These are phyloP conservation scores for Blastobotrys malaysiensis DNA, from an alignment of 1,139 yeast species.

Conservation along the genomic window DNA sequence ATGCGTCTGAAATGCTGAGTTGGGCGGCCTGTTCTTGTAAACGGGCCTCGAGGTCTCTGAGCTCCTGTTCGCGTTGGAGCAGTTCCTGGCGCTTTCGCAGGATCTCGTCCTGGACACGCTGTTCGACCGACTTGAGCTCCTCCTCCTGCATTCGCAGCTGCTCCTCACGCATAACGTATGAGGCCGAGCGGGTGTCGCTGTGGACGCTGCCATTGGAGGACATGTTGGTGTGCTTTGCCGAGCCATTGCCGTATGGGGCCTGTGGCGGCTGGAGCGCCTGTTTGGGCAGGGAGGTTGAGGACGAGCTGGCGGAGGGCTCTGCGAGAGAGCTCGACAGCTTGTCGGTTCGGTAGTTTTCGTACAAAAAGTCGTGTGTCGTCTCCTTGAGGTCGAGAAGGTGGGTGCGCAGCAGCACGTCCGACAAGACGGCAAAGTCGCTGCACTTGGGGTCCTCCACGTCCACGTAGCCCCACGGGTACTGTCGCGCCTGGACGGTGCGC, in stretches of 20 bases:
- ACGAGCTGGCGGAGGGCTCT: not conserved
- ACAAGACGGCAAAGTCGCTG: slow-evolving; percentile 73
- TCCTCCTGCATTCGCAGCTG: slow-evolving; percentile 40
- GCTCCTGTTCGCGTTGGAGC: slow-evolving; percentile 81
- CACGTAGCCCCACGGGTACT: slow-evolving; percentile 90
- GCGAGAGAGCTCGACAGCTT: slow-evolving; percentile 50
- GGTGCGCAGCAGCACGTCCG: slow-evolving; percentile 77
- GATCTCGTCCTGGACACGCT: slow-evolving; percentile 86
- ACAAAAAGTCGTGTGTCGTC: slow-evolving; percentile 85
- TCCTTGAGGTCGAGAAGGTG: slow-evolving; percentile 91
- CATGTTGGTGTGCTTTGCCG: not conserved
- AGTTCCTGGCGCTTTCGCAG: slow-evolving; percentile 81
- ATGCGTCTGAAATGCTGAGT: slow-evolving; percentile 2
- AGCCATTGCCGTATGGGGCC: not conserved
- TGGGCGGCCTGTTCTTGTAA: slow-evolving; percentile 31
- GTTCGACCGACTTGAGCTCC: slow-evolving; percentile 40
- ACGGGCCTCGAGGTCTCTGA: slow-evolving; percentile 73
- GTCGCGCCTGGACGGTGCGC: slow-evolving; percentile 48
- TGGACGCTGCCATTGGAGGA: not conserved
- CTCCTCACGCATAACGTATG: slow-evolving; percentile 36
- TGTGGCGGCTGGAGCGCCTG: not conserved
- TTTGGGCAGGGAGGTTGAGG: not conserved
- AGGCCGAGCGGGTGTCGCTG: slow-evolving; percentile 10
- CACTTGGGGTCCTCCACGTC: slow-evolving; percentile 80
- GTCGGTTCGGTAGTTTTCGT: slow-evolving; percentile 91